Evolutionary conservation across 495 filamentous ascomycete species (phyloP), one percentile per base, ranked within the genome.

Genomic region (Neurospora sp.): DNA sequence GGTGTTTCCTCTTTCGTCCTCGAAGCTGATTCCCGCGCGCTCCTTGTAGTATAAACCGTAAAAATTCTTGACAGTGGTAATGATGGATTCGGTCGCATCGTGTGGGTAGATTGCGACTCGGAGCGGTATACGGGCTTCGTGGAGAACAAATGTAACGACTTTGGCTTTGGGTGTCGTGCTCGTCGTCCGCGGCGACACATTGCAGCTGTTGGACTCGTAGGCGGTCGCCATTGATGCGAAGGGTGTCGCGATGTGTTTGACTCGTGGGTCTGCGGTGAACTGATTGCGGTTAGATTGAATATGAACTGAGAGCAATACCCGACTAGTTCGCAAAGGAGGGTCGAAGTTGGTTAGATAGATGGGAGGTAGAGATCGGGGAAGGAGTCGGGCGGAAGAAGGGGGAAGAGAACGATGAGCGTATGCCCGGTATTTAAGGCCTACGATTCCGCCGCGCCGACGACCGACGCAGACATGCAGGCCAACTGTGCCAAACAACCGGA

Each of bases 51-150:
- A 96, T 75, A 98, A 88, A 45, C 94, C 96, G 80, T 96, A 97
- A 84, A 98, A 97, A 83, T 97, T 97, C 85, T 96, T 98, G 71
- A 98, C 94, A 5, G 96, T 98, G 4, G 93, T 92, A 71, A 97
- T 91, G 81, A 99, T 98, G 35, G 93, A 97, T 74, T 97, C 94
- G 6, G 96, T 99, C 65, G 91, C 91, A 84, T 99, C 96, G 82
- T 97, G 93, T 27, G 92, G 92, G 75, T 88, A 94, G 68, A 99
- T 98, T 69, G 93, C 90, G 40, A 99, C 94, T 77, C 93, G 89
- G 87, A 98, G 91, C 14, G 96, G 95, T 70, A 96, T 87, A 74
- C 94, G 89, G 75, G 91, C 93, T 73, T 89, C 88, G 73, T 90
- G 87, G 37, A 98, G 87, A 81, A 94, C 89, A 80, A 99, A 99